Evolutionary conservation across 2,329 filamentous ascomycete genomes (phyloP).

Genomic region (Rhynchosporium graminicola): DNA sequence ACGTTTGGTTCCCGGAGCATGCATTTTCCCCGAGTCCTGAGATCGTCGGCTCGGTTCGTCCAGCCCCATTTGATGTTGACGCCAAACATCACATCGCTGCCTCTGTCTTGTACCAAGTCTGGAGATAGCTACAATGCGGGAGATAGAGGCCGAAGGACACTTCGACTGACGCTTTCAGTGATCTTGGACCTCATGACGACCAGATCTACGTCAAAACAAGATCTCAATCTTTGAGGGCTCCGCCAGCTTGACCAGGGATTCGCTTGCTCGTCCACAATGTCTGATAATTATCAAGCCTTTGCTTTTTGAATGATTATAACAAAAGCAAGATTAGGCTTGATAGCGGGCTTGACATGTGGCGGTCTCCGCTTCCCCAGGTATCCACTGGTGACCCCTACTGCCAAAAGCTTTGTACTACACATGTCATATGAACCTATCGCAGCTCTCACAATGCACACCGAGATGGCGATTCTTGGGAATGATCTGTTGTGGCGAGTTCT

Average conservation of each 20-base stretch:
- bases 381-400: constrained; percentile 5
- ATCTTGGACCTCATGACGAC: not conserved
- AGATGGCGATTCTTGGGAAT: not conserved
- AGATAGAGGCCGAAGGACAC: not conserved
- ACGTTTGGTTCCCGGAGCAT: not conserved
- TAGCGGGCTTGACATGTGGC: constrained; percentile 6
- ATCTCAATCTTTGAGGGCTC: constrained; percentile 2
- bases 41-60: not conserved
- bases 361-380: not conserved
- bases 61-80: not conserved
- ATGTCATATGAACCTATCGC: not conserved
- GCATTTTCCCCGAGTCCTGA: not conserved
- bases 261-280: not conserved
- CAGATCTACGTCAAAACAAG: not conserved
- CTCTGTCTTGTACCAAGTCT: not conserved
- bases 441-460: not conserved
- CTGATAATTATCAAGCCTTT: not conserved
- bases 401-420: not conserved
- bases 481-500: constrained; percentile 1
- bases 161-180: not conserved
- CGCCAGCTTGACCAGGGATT: not conserved
- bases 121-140: not conserved
- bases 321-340: constrained; percentile 12
- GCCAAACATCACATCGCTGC: not conserved
- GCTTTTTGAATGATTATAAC: not conserved